Evolutionary conservation across 345 rosid species (phyloP).

Genomic region (Populus ilicifolia): DNA sequence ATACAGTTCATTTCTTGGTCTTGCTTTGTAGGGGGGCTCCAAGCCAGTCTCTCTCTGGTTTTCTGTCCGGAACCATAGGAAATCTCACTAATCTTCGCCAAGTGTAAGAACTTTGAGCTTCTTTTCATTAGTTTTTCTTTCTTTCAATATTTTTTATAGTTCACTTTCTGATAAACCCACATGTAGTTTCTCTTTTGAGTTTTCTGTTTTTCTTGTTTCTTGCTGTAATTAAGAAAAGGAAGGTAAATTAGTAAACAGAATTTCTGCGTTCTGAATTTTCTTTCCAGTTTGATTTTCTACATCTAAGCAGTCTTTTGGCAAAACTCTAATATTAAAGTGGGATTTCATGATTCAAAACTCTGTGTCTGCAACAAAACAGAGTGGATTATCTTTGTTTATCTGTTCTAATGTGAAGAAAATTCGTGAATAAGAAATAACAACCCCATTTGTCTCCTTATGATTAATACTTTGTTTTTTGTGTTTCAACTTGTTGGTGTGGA

Average conservation of each 20-base stretch:
- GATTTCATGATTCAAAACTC: not conserved
- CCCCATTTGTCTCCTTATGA: not conserved
- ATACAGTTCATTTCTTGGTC: constrained; percentile 22
- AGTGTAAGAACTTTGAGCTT: constrained; percentile 50
- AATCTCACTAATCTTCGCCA: constrained; percentile 89
- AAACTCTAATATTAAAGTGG: not conserved
- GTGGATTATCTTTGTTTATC: not conserved
- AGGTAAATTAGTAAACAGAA: not conserved
- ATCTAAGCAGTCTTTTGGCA: not conserved
- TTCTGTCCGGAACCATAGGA: constrained; percentile 59
- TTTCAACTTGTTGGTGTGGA: constrained; percentile 11
- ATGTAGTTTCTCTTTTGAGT: constrained; percentile 7
- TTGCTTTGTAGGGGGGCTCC: constrained; percentile 73
- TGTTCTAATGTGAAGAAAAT: not conserved
- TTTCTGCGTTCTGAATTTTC: not conserved
- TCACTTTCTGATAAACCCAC: not conserved
- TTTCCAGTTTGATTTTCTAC: not conserved
- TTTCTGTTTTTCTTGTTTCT: not conserved
- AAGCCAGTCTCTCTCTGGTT: constrained; percentile 86
- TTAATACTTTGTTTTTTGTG: constrained; percentile 2
- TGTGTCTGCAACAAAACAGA: not conserved
- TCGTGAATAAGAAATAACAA: not conserved
- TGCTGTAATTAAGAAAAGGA: not conserved
- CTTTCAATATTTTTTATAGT: not conserved
- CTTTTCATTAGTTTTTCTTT: not conserved